Percentiles rank a stretch among this genome's conserved stretches.
phyloP scores from a whole-genome alignment of 2,329 filamentous ascomycete species.

The Colletotrichum trifolii region DNA sequence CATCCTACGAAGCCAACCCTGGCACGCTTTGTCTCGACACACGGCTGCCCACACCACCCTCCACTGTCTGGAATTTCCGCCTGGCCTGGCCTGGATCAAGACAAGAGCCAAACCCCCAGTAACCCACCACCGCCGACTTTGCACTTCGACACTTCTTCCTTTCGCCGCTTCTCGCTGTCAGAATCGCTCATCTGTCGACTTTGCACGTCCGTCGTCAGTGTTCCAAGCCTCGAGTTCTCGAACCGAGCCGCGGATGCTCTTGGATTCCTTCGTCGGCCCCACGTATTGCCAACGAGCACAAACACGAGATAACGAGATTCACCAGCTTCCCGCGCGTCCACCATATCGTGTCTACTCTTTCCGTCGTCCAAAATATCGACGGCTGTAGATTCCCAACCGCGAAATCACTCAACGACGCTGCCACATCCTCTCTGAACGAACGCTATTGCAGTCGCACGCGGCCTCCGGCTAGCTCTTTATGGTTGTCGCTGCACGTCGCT shows the following conservation, averaged over 20 bases:
- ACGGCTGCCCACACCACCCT: conserved; percentile 29
- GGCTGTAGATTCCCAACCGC: not conserved
- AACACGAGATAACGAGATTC: conserved; percentile 31
- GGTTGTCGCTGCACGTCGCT: conserved; percentile 44
- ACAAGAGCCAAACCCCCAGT: conserved; percentile 31
- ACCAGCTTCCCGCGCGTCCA: conserved; percentile 14
- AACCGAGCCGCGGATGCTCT: conserved; percentile 6
- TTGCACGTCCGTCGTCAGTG: not conserved
- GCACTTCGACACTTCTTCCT: conserved; percentile 4
- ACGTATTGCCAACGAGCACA: conserved; percentile 30
- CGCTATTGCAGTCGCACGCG: conserved; percentile 16
- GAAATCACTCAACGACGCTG: no score
- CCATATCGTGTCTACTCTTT: conserved; percentile 9
- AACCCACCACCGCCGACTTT: conserved; percentile 26
- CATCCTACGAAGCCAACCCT: conserved; percentile 28
- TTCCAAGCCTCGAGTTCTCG: not conserved
- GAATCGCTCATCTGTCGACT: not conserved
- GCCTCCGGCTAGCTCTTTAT: conserved; percentile 42
- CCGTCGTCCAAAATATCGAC: not conserved
- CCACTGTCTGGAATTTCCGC: conserved; percentile 37
- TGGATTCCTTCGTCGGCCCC: conserved; percentile 17
- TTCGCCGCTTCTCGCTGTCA: conserved; percentile 24
- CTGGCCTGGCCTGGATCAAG: conserved; percentile 31
- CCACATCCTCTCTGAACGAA: no score
- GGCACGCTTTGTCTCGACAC: conserved; percentile 32